Percentiles rank a stretch among this genome's conserved stretches.
Evolutionary conservation across 176 grass and related monocot genomes (phyloP).

Genomic region (Cocos nucifera): DNA sequence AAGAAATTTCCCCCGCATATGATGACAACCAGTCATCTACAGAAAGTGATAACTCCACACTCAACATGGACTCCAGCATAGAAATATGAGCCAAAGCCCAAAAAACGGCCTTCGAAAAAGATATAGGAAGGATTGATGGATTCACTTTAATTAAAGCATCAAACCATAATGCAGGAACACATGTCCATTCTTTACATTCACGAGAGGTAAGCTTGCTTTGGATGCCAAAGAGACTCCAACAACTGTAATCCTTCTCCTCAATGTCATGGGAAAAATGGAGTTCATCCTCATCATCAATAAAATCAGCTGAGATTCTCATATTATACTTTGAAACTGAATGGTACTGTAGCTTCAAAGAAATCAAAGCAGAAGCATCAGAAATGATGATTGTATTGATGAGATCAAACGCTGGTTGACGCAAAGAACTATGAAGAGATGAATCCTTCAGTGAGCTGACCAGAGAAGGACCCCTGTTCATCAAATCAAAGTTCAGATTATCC

Average conservation of each 20-base stretch:
- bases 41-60: slow-evolving; percentile 38
- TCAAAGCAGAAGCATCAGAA: slow-evolving; percentile 95
- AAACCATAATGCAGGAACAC: slow-evolving; percentile 80
- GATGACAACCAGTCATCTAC: slow-evolving; percentile 66
- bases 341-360: slow-evolving; percentile 51
- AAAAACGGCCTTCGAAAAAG: slow-evolving; percentile 89
- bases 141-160: slow-evolving; percentile 67
- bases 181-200: slow-evolving; percentile 84
- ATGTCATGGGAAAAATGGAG: slow-evolving; percentile 35
- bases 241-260: slow-evolving; percentile 44
- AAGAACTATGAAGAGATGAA: slow-evolving; percentile 61
- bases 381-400: slow-evolving; percentile 87
- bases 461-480: slow-evolving; percentile 66
- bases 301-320: slow-evolving; percentile 28
- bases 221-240: slow-evolving; percentile 72
- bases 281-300: slow-evolving; percentile 62
- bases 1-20: slow-evolving; percentile 56
- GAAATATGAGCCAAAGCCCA: slow-evolving; percentile 80
- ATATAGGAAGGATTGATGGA: slow-evolving; percentile 59
- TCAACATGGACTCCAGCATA: slow-evolving; percentile 40
- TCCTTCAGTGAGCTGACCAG: slow-evolving; percentile 80
- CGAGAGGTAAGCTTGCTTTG: slow-evolving; percentile 65
- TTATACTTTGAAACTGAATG: slow-evolving; percentile 21
- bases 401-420: slow-evolving; percentile 91
- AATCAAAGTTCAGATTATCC: slow-evolving; percentile 23